Evolutionary conservation across 768 basidiomycete species (phyloP).

Genomic region (Hebeloma cylindrosporum): DNA sequence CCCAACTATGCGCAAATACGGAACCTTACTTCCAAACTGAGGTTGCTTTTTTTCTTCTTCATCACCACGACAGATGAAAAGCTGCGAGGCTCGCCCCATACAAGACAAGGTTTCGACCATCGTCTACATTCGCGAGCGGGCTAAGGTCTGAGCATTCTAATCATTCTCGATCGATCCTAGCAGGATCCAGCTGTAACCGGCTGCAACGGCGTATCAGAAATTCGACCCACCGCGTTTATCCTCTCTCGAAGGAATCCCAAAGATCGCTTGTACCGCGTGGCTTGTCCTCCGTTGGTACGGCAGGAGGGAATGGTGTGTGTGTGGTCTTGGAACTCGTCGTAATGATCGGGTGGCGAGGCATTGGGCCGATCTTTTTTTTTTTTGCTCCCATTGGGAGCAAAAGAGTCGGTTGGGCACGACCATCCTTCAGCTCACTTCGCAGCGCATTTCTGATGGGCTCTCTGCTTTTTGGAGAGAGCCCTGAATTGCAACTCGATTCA

Average conservation of each 20-base stretch:
- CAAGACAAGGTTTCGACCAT: slow-evolving; percentile 34
- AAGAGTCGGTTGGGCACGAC: slow-evolving; percentile 14
- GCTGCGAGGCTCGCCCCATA: slow-evolving; percentile 69
- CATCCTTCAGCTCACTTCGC: slow-evolving; percentile 71
- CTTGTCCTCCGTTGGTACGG: slow-evolving; percentile 21
- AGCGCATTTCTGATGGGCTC: slow-evolving; percentile 38
- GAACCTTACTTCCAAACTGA: too few species aligned
- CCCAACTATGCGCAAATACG: too few species aligned
- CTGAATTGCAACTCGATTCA: slow-evolving; percentile 55
- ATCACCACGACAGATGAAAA: slow-evolving; percentile 43
- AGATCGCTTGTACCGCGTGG: too few species aligned
- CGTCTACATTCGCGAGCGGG: slow-evolving; percentile 60
- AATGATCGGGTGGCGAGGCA: slow-evolving; percentile 51
- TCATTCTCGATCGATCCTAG: slow-evolving; percentile 65
- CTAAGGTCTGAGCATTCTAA: slow-evolving; percentile 78
- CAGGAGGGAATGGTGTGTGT: slow-evolving; percentile 35
- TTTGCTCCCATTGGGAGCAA: slow-evolving; percentile 5
- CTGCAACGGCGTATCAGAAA: slow-evolving; percentile 72
- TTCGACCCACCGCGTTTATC: slow-evolving; percentile 30
- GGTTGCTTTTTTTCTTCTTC: slow-evolving; percentile 8
- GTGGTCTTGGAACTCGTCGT: slow-evolving; percentile 56
- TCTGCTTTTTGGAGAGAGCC: slow-evolving; percentile 11
- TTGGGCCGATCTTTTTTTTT: slow-evolving; percentile 10
- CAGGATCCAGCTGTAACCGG: slow-evolving; percentile 56
- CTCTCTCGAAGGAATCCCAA: slow-evolving; percentile 30